Percentiles rank a stretch among this genome's conserved stretches.
phyloP scores from a whole-genome alignment of 495 filamentous ascomycete genomes.

The Wilcoxina mikolae region DNA sequence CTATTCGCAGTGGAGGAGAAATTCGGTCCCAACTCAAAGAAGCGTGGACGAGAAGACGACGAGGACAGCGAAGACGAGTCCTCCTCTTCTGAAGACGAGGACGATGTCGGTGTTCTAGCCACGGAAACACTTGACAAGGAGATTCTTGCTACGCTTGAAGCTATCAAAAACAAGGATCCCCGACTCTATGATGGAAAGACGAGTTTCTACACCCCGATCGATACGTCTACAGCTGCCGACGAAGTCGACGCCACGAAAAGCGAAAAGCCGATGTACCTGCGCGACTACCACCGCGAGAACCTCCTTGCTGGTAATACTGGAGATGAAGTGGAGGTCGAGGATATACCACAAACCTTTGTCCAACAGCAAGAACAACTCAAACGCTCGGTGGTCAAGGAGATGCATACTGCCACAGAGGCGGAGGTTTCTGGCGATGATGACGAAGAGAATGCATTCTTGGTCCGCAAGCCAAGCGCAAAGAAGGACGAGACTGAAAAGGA shows the following conservation, averaged over 20 bases:
- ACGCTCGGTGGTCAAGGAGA: constrained; percentile 55
- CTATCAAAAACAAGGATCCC: constrained; percentile 80
- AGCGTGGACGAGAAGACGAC: constrained; percentile 31
- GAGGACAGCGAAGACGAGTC: constrained; percentile 37
- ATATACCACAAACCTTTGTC: constrained; percentile 52
- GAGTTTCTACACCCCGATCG: constrained; percentile 58
- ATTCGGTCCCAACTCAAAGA: constrained; percentile 43
- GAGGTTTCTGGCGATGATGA: constrained; percentile 37
- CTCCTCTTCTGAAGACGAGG: constrained; percentile 64
- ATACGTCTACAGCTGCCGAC: constrained; percentile 34
- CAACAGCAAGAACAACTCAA: constrained; percentile 78
- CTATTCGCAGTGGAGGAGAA: constrained; percentile 61
- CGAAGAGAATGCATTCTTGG: constrained; percentile 60
- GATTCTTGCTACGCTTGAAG: constrained; percentile 67
- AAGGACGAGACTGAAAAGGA: constrained; percentile 24
- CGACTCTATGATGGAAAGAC: constrained; percentile 65
- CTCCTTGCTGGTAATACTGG: constrained; percentile 48
- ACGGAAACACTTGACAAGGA: constrained; percentile 72
- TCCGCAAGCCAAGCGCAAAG: constrained; percentile 32
- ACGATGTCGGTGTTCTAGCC: constrained; percentile 72
- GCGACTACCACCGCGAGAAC: constrained; percentile 81
- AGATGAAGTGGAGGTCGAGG: constrained; percentile 38
- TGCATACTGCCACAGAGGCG: constrained; percentile 47
- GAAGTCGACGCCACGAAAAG: constrained; percentile 35
- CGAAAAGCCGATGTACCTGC: constrained; percentile 72